A percentile compares a stretch with the other conserved stretches of the same genome.
Conservation (phyloP, 164 flowering plant species). For the Vitis labrusca region DNA sequence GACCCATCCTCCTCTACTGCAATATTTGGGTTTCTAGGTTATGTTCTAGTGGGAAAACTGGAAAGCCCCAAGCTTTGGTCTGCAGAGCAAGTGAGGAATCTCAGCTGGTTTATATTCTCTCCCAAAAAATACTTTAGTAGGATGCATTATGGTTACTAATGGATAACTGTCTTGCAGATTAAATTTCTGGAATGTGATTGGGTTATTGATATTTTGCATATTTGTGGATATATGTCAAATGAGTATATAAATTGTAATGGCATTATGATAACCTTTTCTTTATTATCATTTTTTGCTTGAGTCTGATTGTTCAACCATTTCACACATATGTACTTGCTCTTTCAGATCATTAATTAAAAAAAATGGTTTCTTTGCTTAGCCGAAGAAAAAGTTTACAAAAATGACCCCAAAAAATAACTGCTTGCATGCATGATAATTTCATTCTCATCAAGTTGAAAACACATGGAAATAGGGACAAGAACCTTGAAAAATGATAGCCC, state of each 20-base stretch:
- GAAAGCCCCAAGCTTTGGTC: slow-evolving; percentile 90
- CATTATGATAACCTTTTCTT: background rate
- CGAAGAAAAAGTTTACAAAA: too few species aligned
- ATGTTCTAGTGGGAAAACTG: slow-evolving; percentile 61
- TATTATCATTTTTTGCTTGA: too few species aligned
- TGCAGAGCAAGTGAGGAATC: slow-evolving; percentile 77
- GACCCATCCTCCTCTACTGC: slow-evolving; percentile 23
- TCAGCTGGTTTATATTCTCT: slow-evolving; percentile 9
- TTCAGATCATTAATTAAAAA: too few species aligned
- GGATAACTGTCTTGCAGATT: background rate
- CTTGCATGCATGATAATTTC: too few species aligned
- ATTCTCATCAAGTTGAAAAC: too few species aligned
- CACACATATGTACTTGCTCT: too few species aligned
- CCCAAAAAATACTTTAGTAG: background rate
- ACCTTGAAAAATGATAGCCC: too few species aligned
- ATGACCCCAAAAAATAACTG: too few species aligned
- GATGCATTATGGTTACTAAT: background rate
- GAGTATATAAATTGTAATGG: background rate
- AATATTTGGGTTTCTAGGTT: slow-evolving; percentile 64
- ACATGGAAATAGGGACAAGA: too few species aligned
- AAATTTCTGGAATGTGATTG: background rate
- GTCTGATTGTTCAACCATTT: too few species aligned
- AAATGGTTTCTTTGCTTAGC: too few species aligned
- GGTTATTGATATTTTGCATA: background rate
- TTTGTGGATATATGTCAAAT: background rate